Evolutionary conservation across 805 yeast species (phyloP), one percentile per base, ranked within the genome.

Genomic region (Priceomyces haplophilus): DNA sequence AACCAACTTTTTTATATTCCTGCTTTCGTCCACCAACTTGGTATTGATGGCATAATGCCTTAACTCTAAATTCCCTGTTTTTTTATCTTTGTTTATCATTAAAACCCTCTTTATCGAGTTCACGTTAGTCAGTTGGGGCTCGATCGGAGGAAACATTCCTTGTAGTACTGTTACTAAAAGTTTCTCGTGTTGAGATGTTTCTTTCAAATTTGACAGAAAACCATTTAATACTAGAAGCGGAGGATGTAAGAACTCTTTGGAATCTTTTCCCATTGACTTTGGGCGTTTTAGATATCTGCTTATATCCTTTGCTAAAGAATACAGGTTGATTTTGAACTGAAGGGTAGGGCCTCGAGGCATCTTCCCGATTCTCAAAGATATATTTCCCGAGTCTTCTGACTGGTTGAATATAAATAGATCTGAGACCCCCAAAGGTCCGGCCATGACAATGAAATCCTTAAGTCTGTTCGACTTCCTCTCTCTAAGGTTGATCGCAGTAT

Each of bases 391-490:
- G 33, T 75, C 75, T 52, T 81, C 84, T 30, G 86, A 78, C 60
- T 89, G 96, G 48, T 88, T 83, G 70, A 93, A 90, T 16, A 91
- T 72, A 66, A 93, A 80, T 57, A 93, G 65, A 65, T 91, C 96
- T 5, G 91, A 76, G 17, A 93, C 96, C 20, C 96, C 96, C 34
- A 93, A 72, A 11, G 98, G 98, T 4, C 98, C 98, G 30, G 97
- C 87, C 97, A 93, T 90, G n/a, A 88, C 96, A n/a, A 90, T 78
- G 54, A 85, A 93, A 66, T 91, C 99, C 62, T 85, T 88, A 51
- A 93, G 72, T 58, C 82, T 86, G 64, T 93, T 93, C 31, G 87
- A 73, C 59, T 87, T 88, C 39, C 98, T 75, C 65, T 93, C 99
- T 50, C 83, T 76, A 45, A 93, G 74, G 51, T 81, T 85, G 55